Base-by-base conservation (phyloP, 345 rosid species). In the Salix koriyanagi region DNA sequence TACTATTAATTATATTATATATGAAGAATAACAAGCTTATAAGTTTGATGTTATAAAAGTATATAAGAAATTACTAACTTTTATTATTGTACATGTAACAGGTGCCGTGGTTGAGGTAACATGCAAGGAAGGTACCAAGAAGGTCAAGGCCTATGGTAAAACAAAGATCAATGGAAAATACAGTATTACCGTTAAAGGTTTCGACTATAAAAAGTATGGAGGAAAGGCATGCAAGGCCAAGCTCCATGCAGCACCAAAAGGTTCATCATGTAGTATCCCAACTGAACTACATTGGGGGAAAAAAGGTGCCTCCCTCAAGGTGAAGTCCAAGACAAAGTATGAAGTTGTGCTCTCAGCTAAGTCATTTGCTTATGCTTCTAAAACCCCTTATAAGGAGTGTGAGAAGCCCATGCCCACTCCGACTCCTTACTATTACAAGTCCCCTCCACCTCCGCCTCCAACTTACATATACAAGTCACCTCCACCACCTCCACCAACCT, bases 281-380 rank as follows among this genome's bases (percentile, higher is more conserved):
- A 84, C 86, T 13, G 0, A 54, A 32, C 37, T 71, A 1, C 79
- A 80, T 13, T 71, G 50, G 67, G 83, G 83, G 5, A 71, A 70
- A 19, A 75, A 75, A 69, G 83, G 83, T 41, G 79, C 79, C 54
- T 1, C 16, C 2, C 32, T 80, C 1, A 60, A 80, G 50, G 83
- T 80, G 14, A 80, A 80, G 54, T 80, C 83, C 26, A 80, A 80
- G 76, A 66, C 72, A 0, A 25, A 80, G 30, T 28, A 75, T 21
- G 79, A 71, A 67, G 79, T 76, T 71, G 83, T 80, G 10, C 76
- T 80, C 28, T 74, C 26, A 0, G 82, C 69, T 25, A 58, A 81
- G 76, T n/a, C 84, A 0, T 84, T 84, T 69, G 86, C 86, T 72
- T 84, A 74, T 73, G 86, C 80, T 41, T 71, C 86, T 0, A 81